phyloP scores from a whole-genome alignment of 768 basidiomycete species.

The Russula sp. region DNA sequence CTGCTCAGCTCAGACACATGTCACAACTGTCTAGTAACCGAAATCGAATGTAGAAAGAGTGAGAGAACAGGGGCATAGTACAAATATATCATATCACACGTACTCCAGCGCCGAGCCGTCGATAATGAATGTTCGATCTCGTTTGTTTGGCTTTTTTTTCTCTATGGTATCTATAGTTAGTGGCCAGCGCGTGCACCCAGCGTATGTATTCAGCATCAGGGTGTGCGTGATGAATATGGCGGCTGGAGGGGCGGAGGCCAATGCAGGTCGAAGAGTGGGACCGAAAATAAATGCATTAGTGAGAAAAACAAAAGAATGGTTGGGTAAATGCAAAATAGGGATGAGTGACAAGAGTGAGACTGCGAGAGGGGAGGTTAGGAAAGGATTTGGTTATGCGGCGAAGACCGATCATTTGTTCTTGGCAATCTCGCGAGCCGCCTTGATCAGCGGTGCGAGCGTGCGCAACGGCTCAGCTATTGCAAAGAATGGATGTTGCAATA shows the following conservation, averaged over 20 bases:
- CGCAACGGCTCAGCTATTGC: constrained; percentile 81
- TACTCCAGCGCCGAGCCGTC: constrained; percentile 15
- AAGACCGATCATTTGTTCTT: constrained; percentile 38
- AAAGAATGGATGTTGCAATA: constrained; percentile 89
- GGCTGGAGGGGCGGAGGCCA: constrained; percentile 3
- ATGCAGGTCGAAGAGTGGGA: constrained; percentile 17
- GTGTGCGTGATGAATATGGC: constrained; percentile 4
- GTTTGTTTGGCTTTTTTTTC: constrained; percentile 14
- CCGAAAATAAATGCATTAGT: constrained; percentile 15
- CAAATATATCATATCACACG: constrained; percentile 19
- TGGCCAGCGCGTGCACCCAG: constrained; percentile 3
- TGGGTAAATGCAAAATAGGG: constrained; percentile 19
- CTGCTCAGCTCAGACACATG: neutral
- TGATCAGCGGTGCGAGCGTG: constrained; percentile 85
- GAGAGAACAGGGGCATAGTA: constrained; percentile 8
- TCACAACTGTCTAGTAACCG: constrained; percentile 13
- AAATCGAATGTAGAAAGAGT: constrained; percentile 12
- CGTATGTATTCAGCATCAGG: constrained; percentile 12
- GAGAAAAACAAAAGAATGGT: constrained; percentile 9
- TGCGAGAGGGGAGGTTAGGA: neutral
- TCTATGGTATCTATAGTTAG: constrained; percentile 28
- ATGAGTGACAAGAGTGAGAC: constrained; percentile 14
- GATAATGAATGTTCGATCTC: constrained; percentile 16
- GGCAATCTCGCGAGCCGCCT: constrained; percentile 85
- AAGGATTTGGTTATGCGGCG: neutral